Base-by-base conservation (phyloP, 306 rosid genomes). In the Trifolium repens region DNA sequence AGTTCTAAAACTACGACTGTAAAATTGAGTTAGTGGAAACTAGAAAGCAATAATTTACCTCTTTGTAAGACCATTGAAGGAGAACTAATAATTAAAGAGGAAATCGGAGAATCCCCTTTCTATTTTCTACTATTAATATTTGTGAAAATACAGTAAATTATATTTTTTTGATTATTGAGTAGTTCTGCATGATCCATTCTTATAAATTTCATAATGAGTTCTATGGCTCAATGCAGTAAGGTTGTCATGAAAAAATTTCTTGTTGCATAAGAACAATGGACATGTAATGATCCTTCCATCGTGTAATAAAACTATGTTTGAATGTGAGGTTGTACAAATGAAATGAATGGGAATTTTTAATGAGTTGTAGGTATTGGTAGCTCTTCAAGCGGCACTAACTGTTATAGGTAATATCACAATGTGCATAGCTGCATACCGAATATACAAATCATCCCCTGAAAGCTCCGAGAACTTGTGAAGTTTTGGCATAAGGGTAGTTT, bases 341-440 rank as follows among this genome's bases (percentile, higher is more conserved):
- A 61, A 34, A 70, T 81, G 76, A 76, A 73, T 54, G 61, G 8
- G 73, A 11, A 39, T 72, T 47, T 47, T 49, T 66, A 30, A 35
- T 84, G 85, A 78, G 15, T 83, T 89, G 80, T 60, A 96, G 99
- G 96, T 90, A 60, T 74, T 96, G 91, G 99, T 96, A 81, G 97
- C 96, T 81, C 88, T 96, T 80, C 96, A 96, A 83, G 99, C 92
- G 13, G 94, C 93, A 37, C 83, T 96, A 53, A 96, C 99, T 44
- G 87, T 87, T n/a, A 61, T 89, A 73, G 99, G 99, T 72, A 92
- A 96, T 62, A 85, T 84, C 47, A 90, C 98, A 35, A 90, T 96
- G 98, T 92, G 98, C 75, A 67, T 87, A 46, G 99, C 98, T 80
- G 97, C 97, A 63, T 92, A 82, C 79, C 89, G 93, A 27, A 90